Evolutionary conservation across 352 stramenopile genomes (phyloP), one percentile per base, ranked within the genome.

Genomic region (Globisporangium solare): DNA sequence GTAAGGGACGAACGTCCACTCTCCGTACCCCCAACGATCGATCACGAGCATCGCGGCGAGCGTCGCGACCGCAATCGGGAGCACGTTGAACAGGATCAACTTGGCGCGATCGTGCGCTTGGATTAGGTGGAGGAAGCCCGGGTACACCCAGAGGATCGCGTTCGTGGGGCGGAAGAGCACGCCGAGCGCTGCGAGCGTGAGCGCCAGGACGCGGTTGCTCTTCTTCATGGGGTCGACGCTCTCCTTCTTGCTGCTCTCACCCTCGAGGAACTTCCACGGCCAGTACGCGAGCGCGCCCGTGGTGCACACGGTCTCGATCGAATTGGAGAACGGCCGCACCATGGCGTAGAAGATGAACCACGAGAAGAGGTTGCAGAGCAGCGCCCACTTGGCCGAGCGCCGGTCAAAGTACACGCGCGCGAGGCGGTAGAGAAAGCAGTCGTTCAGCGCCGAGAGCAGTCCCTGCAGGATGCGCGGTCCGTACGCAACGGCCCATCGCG

Each of bases 301-400:
- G 1, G 84, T 96, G 56, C 79, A 91, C 48, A 93, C 46, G 4
- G 83, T 87, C 65, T 96, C 86, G 21, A 93, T 72, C 45, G 79
- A 89, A 56, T 94, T 96, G 20, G 86, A 96, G 56, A 86, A 96
- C 32, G 86, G 86, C 12, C 86, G 79, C 39, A 94, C 83, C 70
- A 91, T 86, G 14, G 79, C 76, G 67, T 91, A 96, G 55, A 92
- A 94, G 43, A 74, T 78, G 49, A 96, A 96, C 84, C 84, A 96
- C 39, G 80, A 94, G 27, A 81, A 78, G 17, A 94, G 41, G 11
- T 87, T 76, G 56, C 80, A 92, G 27, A 94, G 59, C 14, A 96
- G 56, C 22, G 83, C 64, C 78, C 80, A 92, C 32, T 83, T 81
- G 58, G 85, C 83, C 15, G 72, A 54, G 40, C 70, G 76, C 22